Evolutionary conservation across 768 basidiomycete species (phyloP).

Genomic region (Boletus rubescentipes): DNA sequence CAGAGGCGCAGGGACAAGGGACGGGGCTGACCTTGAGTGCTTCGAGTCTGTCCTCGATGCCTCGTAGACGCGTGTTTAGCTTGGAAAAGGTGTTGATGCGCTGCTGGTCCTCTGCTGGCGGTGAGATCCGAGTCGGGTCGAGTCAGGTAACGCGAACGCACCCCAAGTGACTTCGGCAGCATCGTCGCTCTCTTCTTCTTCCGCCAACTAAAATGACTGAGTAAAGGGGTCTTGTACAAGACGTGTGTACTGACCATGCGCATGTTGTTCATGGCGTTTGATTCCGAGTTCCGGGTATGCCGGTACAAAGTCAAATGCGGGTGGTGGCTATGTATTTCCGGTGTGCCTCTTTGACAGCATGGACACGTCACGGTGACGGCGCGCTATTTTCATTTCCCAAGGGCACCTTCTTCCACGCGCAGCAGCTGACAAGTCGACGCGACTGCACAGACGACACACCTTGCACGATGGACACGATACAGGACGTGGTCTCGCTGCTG

Average conservation of each 20-base stretch:
- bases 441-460: background rate
- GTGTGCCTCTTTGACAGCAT: too few species aligned
- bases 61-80: slow-evolving; percentile 74
- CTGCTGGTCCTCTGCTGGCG: slow-evolving; percentile 71
- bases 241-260: slow-evolving; percentile 48
- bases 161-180: slow-evolving; percentile 84
- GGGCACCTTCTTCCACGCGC: too few species aligned
- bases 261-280: slow-evolving; percentile 44
- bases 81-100: slow-evolving; percentile 91
- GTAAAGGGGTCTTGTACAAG: background rate
- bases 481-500: slow-evolving; percentile 8
- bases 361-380: too few species aligned
- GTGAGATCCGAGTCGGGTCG: background rate
- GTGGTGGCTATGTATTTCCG: too few species aligned
- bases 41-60: slow-evolving; percentile 70
- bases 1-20: too few species aligned
- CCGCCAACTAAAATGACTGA: slow-evolving; percentile 54
- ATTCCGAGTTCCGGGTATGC: too few species aligned
- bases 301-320: too few species aligned
- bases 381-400: too few species aligned
- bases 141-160: slow-evolving; percentile 27
- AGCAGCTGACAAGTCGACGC: background rate
- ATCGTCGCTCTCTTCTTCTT: slow-evolving; percentile 75
- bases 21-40: slow-evolving; percentile 59
- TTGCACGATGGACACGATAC: slow-evolving; percentile 6